Evolutionary conservation across 2,329 filamentous ascomycete species (phyloP).

Genomic region (Camillea tinctor): DNA sequence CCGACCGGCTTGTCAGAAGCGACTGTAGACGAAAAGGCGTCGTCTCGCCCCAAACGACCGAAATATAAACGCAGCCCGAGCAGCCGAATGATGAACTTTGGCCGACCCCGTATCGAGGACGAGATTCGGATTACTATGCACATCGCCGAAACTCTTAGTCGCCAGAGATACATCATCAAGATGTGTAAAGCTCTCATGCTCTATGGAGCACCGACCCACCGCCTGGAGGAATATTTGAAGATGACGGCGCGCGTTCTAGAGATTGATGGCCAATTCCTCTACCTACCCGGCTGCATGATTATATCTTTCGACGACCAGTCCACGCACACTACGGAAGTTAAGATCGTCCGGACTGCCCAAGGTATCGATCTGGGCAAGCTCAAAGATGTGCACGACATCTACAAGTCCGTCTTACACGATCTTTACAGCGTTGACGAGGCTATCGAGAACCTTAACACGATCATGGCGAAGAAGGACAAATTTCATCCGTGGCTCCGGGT

Average conservation of each 20-base stretch:
- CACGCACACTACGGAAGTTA: slow-evolving; percentile 66
- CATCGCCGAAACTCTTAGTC: slow-evolving; percentile 68
- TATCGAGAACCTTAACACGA: slow-evolving; percentile 23
- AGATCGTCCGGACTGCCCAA: slow-evolving; percentile 63
- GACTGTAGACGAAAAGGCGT: slow-evolving; percentile 16
- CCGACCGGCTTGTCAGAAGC: slow-evolving; percentile 14
- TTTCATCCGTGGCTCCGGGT: slow-evolving; percentile 30
- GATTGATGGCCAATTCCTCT: slow-evolving; percentile 86
- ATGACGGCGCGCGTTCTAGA: slow-evolving; percentile 88
- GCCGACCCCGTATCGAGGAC: slow-evolving; percentile 41
- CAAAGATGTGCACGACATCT: slow-evolving; percentile 71
- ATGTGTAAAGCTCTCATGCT: slow-evolving; percentile 85
- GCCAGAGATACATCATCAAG: slow-evolving; percentile 80
- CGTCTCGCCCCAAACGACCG: slow-evolving; percentile 33
- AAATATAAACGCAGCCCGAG: slow-evolving; percentile 39
- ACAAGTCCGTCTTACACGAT: slow-evolving; percentile 81
- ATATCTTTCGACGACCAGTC: slow-evolving; percentile 78
- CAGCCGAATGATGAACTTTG: slow-evolving; percentile 35
- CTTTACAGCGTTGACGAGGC: slow-evolving; percentile 37
- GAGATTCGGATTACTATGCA: slow-evolving; percentile 47
- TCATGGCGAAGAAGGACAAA: slow-evolving; percentile 28
- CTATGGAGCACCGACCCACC: slow-evolving; percentile 87
- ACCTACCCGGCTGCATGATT: slow-evolving; percentile 91
- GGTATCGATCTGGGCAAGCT: slow-evolving; percentile 73
- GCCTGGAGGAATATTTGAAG: slow-evolving; percentile 86